Evolutionary conservation across 805 yeast species (phyloP).

Genomic region (Starmerella vitae): DNA sequence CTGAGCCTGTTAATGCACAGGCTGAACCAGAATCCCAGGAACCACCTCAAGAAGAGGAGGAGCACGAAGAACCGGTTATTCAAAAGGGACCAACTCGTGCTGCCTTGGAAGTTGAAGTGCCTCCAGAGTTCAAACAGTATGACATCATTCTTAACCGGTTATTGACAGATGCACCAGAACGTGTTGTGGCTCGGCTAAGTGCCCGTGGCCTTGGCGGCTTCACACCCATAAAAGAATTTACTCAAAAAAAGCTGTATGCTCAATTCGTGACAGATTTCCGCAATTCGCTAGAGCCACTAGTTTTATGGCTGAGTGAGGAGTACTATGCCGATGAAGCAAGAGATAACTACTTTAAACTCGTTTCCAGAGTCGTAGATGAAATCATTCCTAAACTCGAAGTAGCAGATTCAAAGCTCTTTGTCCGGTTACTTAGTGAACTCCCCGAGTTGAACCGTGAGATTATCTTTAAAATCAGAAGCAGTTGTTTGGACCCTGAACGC

Average conservation of each 20-base stretch:
- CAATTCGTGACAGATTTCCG: slow-evolving; percentile 65
- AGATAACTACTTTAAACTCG: slow-evolving; percentile 77
- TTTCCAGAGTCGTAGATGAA: slow-evolving; percentile 57
- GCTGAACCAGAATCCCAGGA: not conserved
- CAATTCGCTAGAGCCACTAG: slow-evolving; percentile 54
- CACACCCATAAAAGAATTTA: slow-evolving; percentile 32
- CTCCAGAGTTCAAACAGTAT: slow-evolving; percentile 7
- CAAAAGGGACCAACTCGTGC: slow-evolving; percentile 14
- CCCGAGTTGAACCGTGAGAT: slow-evolving; percentile 58
- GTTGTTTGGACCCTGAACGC: slow-evolving; percentile 79
- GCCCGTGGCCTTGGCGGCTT: slow-evolving; percentile 50
- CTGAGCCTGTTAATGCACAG: not conserved
- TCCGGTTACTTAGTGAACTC: slow-evolving; percentile 72
- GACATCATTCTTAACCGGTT: slow-evolving; percentile 10
- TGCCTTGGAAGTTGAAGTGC: slow-evolving; percentile 15
- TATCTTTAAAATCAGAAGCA: slow-evolving; percentile 50
- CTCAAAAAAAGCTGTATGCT: slow-evolving; percentile 57
- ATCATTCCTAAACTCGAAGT: slow-evolving; percentile 75
- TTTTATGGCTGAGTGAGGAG: slow-evolving; percentile 93
- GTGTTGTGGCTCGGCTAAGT: slow-evolving; percentile 15
- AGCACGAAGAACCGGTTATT: not conserved
- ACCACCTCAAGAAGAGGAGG: not conserved
- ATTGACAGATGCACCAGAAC: slow-evolving; percentile 12
- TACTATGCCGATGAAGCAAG: slow-evolving; percentile 76
- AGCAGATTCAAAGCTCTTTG: slow-evolving; percentile 63